Evolutionary conservation across 371 early-diverging fungal species (phyloP).

Genomic region (Mucor plumbeus): DNA sequence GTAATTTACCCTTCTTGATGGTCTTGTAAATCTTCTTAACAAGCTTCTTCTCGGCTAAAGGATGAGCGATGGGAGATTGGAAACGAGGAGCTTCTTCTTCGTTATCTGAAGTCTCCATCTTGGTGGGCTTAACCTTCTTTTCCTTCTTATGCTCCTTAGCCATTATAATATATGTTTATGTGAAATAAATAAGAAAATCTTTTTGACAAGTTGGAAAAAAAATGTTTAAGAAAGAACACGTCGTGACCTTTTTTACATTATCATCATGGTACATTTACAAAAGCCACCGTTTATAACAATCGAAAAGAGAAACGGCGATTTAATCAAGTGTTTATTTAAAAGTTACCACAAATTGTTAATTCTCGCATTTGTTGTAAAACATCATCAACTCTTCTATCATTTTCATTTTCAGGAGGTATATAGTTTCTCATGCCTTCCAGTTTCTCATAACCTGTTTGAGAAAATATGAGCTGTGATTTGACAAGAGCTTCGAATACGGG

Average conservation of each 20-base stretch:
- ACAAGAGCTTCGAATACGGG: conserved; percentile 93
- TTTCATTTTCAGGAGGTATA: conserved; percentile 53
- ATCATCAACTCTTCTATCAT: conserved; percentile 70
- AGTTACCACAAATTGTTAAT: conserved; percentile 77
- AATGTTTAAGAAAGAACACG: conserved; percentile 1
- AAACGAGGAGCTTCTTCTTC: conserved; percentile 37
- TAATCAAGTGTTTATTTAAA: conserved; percentile 12
- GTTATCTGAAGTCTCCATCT: conserved; percentile 34
- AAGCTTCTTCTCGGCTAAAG: conserved; percentile 91
- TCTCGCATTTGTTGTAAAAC: conserved; percentile 86
- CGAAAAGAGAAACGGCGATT: background rate
- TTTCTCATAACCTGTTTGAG: conserved; percentile 70
- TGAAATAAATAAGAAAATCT: conserved; percentile 3
- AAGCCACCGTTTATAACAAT: background rate
- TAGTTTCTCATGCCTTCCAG: conserved; percentile 52
- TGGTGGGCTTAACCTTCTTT: conserved; percentile 50
- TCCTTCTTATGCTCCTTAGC: conserved; percentile 48
- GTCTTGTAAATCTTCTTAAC: conserved; percentile 90
- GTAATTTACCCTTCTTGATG: conserved; percentile 84
- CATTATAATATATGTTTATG: conserved; percentile 16
- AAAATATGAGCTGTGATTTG: conserved; percentile 83
- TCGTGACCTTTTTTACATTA: conserved; percentile 11
- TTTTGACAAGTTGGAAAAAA: conserved; percentile 13
- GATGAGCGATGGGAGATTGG: conserved; percentile 90
- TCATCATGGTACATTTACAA: background rate